Conservation (phyloP, 164 flowering plant species). For the Warburgia ugandensis region DNA sequence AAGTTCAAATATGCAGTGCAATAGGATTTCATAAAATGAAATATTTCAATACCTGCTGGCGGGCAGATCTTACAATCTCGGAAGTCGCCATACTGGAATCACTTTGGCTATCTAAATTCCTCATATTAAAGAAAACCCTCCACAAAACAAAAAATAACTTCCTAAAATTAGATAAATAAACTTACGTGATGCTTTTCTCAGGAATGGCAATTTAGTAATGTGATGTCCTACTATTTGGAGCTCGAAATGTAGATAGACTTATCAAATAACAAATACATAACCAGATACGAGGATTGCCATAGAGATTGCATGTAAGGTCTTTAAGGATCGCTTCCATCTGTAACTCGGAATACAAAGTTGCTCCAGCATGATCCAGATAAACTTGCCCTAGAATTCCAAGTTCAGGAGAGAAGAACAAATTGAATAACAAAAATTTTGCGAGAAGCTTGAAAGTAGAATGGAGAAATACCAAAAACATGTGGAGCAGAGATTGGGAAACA, state of each 20-base stretch:
- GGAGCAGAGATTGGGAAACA: background rate
- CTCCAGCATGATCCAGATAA: conserved; percentile 96
- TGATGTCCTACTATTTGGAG: too few relatives aligned
- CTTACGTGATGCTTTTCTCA: too few relatives aligned
- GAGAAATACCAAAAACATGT: background rate
- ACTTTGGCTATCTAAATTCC: conserved; percentile 75
- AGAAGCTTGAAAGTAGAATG: background rate
- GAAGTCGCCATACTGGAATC: conserved; percentile 49
- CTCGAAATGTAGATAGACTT: too few relatives aligned
- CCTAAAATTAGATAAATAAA: too few relatives aligned
- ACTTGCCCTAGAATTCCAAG: conserved; percentile 36
- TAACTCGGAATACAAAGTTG: conserved; percentile 79
- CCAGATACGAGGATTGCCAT: conserved; percentile 97
- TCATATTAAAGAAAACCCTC: conserved; percentile 26
- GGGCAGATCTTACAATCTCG: conserved; percentile 52
- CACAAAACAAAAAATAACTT: too few relatives aligned
- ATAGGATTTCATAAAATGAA: background rate
- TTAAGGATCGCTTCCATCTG: conserved; percentile 76
- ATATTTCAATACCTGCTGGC: conserved; percentile 49
- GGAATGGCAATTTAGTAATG: too few relatives aligned
- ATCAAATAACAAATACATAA: background rate
- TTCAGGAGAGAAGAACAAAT: background rate
- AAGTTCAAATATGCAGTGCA: too few relatives aligned
- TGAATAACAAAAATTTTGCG: background rate
- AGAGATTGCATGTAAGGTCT: conserved; percentile 56